Conservation (phyloP, 306 rosid genomes). For the Lagenaria siceraria region DNA sequence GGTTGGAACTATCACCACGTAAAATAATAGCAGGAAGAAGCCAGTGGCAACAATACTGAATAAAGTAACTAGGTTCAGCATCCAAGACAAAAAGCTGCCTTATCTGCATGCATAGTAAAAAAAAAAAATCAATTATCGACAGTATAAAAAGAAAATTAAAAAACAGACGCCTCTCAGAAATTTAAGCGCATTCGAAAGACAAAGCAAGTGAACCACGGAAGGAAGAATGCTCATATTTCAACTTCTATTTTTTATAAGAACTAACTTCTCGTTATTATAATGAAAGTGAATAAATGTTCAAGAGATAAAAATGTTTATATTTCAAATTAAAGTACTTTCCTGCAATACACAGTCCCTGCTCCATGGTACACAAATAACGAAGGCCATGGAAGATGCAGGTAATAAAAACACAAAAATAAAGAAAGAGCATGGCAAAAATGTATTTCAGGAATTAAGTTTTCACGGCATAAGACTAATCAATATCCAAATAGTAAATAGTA, state of each 20-base stretch:
- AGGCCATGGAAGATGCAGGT: neutral
- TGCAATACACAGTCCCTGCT: neutral
- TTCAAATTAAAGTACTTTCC: neutral
- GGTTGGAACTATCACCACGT: constrained; percentile 44
- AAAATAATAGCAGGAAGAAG: constrained; percentile 83
- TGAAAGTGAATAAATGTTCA: no score
- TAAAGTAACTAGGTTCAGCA: constrained; percentile 62
- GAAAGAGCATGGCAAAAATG: neutral
- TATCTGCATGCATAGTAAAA: constrained; percentile 35
- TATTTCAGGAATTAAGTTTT: neutral
- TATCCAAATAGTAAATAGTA: neutral
- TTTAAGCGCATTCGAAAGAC: neutral
- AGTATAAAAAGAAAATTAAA: neutral
- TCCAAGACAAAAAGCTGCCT: constrained; percentile 66
- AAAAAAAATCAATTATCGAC: neutral
- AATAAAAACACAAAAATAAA: neutral
- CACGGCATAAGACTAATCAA: neutral
- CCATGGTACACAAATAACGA: neutral
- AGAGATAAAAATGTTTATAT: no score
- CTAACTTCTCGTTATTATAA: no score
- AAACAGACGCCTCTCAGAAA: neutral
- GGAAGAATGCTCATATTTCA: neutral
- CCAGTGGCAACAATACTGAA: constrained; percentile 77
- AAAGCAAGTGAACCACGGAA: neutral
- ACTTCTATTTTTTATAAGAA: no score